phyloP scores from a whole-genome alignment of 2,329 filamentous ascomycete genomes.

The Cercospora janseana region DNA sequence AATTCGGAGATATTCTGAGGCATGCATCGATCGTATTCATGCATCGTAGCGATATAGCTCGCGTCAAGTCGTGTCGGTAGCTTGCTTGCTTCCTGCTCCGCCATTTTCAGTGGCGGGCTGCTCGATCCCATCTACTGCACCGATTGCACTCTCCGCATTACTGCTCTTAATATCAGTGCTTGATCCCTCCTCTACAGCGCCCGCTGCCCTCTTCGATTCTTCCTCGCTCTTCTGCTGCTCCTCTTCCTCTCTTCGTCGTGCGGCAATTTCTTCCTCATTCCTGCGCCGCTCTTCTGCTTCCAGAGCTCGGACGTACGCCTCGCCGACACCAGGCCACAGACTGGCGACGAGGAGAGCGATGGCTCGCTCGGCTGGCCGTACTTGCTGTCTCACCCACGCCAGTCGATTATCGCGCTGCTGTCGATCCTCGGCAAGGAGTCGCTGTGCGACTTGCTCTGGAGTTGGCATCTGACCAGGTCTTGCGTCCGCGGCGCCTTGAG shows the following conservation, averaged over 20 bases:
- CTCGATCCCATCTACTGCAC: no score
- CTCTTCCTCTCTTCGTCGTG: conserved; percentile 30
- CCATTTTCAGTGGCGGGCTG: not conserved
- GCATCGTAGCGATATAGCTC: not conserved
- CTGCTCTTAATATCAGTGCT: not conserved
- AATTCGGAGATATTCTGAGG: no score
- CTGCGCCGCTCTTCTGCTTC: conserved; percentile 41
- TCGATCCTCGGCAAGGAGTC: conserved; percentile 38
- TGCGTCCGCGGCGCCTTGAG: conserved; percentile 14
- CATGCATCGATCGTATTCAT: not conserved
- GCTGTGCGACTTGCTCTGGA: conserved; percentile 44
- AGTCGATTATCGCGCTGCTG: conserved; percentile 25
- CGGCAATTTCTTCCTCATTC: conserved; percentile 32
- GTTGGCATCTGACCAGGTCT: conserved; percentile 35
- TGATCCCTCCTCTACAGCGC: not conserved
- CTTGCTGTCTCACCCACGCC: conserved; percentile 33
- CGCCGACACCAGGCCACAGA: conserved; percentile 61
- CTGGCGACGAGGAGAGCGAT: conserved; percentile 62
- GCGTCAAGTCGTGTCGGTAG: not conserved
- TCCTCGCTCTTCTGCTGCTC: conserved; percentile 26
- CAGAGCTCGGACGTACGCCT: conserved; percentile 57
- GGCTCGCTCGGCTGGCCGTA: conserved; percentile 54
- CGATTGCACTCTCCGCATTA: not conserved
- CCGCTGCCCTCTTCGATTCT: conserved; percentile 21
- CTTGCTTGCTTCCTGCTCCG: not conserved